A percentile compares a stretch with the other conserved stretches of the same genome.
Evolutionary conservation across 2,329 filamentous ascomycete genomes (phyloP).

Genomic region (Trichophyton equinum): DNA sequence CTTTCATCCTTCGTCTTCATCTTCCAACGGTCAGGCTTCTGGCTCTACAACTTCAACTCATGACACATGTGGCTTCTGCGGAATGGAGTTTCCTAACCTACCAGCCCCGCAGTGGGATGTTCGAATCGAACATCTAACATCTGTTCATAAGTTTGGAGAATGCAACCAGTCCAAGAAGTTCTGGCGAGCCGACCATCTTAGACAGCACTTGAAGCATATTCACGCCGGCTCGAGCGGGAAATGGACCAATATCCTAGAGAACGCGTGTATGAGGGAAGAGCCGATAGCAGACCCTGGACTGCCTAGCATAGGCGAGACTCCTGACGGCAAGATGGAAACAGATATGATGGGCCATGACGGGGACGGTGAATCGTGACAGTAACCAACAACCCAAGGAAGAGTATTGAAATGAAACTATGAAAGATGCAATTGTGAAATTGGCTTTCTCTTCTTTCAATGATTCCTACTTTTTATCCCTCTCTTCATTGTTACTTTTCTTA

Average conservation of each 20-base stretch:
- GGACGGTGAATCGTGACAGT: not conserved
- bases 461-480: not conserved
- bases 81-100: slow-evolving; percentile 68
- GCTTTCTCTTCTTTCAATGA: not conserved
- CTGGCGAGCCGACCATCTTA: slow-evolving; percentile 92
- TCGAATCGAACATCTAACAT: slow-evolving; percentile 74
- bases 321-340: slow-evolving; percentile 10
- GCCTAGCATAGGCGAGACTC: slow-evolving; percentile 17
- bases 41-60: slow-evolving; percentile 23
- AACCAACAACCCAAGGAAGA: not conserved
- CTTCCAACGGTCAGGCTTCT: slow-evolving; percentile 20
- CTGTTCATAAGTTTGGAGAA: slow-evolving; percentile 90
- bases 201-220: slow-evolving; percentile 95
- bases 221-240: slow-evolving; percentile 93
- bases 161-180: slow-evolving; percentile 99
- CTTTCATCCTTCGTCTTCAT: slow-evolving; percentile 64
- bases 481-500: not conserved
- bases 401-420: not conserved
- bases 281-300: slow-evolving; percentile 21
- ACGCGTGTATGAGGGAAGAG: slow-evolving; percentile 91
- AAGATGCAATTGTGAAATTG: not conserved
- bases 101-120: slow-evolving; percentile 77
- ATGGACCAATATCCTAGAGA: slow-evolving; percentile 97
- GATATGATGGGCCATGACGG: not conserved
- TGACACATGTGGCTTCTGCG: slow-evolving; percentile 90